Percentiles rank a stretch among this genome's conserved stretches.
phyloP scores from a whole-genome alignment of 495 filamentous ascomycete genomes.

The Sphaerosporella brunnea region DNA sequence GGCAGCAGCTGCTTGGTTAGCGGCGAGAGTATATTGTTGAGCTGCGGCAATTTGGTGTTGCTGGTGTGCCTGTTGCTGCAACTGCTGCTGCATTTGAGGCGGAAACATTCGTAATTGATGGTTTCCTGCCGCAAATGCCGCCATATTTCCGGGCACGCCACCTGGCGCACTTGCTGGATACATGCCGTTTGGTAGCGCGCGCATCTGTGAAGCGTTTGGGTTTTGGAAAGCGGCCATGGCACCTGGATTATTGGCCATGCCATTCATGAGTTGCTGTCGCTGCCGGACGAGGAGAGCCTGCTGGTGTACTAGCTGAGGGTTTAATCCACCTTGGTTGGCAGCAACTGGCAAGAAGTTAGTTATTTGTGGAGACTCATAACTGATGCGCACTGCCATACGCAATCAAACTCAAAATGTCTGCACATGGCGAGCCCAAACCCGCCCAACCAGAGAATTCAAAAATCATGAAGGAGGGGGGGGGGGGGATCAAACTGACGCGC shows the following conservation, averaged over 20 bases:
- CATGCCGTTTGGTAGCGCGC: conserved; percentile 24
- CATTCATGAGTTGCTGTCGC: conserved; percentile 30
- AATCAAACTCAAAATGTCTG: too few species aligned
- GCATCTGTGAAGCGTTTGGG: conserved; percentile 22
- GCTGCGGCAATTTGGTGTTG: conserved; percentile 30
- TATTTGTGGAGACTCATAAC: too few species aligned
- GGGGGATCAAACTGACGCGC: conserved; percentile 17
- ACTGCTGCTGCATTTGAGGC: conserved; percentile 33
- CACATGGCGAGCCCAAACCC: too few species aligned
- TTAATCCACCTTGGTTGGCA: background rate
- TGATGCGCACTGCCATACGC: too few species aligned
- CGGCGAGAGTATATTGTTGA: conserved; percentile 28
- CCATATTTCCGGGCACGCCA: conserved; percentile 24
- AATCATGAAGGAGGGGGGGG: background rate
- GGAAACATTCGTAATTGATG: conserved; percentile 21
- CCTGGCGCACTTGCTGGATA: conserved; percentile 22
- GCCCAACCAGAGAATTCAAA: background rate
- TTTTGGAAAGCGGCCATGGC: conserved; percentile 22
- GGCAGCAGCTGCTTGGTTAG: conserved; percentile 21
- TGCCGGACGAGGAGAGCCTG: conserved; percentile 30
- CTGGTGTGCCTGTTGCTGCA: conserved; percentile 33
- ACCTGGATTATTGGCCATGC: conserved; percentile 28
- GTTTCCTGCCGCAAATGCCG: conserved; percentile 19
- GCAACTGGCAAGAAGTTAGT: too few species aligned
- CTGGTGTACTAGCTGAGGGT: conserved; percentile 21